These are phyloP conservation scores for Begonia masoniana DNA, from an alignment of 306 rosid species.

Conservation along the genomic window DNA sequence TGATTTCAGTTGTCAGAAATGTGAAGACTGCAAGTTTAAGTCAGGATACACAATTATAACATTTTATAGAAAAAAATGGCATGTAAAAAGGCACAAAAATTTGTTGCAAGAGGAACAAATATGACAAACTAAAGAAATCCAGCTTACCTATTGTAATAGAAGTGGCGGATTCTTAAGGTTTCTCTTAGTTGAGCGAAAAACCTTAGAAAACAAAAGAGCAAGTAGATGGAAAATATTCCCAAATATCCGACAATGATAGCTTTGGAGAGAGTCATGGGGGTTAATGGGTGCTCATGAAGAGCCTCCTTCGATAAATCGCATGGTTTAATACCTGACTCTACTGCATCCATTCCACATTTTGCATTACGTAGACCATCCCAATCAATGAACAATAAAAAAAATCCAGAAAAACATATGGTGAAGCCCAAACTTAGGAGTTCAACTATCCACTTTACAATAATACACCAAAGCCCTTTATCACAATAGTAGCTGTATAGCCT, in stretches of 20 bases:
- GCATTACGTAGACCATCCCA: constrained; percentile 95
- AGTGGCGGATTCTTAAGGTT: constrained; percentile 59
- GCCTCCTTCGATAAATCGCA: constrained; percentile 94
- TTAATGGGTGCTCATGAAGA: constrained; percentile 65
- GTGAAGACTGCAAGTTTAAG: constrained; percentile 47
- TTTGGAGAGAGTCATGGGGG: constrained; percentile 58
- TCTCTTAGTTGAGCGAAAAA: constrained; percentile 74
- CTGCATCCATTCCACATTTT: constrained; percentile 94
- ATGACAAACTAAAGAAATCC: not conserved
- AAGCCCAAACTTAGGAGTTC: constrained; percentile 86
- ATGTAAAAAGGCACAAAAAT: not conserved
- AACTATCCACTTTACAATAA: constrained; percentile 76
- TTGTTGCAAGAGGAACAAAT: not conserved
- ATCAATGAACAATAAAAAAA: constrained; percentile 69
- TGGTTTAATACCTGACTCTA: constrained; percentile 78
- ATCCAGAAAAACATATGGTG: constrained; percentile 79
- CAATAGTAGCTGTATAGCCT: constrained; percentile 78
- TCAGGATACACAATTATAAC: no score
- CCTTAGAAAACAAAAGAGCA: constrained; percentile 85
- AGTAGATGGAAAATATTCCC: constrained; percentile 74
- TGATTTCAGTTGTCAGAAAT: constrained; percentile 76
- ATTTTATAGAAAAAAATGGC: no score
- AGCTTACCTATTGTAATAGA: constrained; percentile 60
- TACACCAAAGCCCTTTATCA: constrained; percentile 93
- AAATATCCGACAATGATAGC: constrained; percentile 79